A percentile compares a stretch with the other conserved stretches of the same genome.
Evolutionary conservation across 2,329 filamentous ascomycete species (phyloP).

Genomic region (Aspergillus amoenus): DNA sequence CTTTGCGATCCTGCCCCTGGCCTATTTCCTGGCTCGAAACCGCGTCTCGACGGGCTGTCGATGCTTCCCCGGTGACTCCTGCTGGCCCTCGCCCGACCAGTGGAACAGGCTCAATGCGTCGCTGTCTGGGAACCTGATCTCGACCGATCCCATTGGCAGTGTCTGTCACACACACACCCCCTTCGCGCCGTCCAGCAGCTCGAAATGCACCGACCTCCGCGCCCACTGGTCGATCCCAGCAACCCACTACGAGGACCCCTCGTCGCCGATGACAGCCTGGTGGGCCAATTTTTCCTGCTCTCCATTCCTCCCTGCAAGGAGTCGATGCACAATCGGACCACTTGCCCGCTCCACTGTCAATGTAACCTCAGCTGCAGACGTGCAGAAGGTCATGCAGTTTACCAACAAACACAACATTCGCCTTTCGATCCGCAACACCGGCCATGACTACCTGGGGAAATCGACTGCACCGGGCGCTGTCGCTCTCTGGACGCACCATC

Average conservation of each 20-base stretch:
- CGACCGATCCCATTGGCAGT: slow-evolving; percentile 53
- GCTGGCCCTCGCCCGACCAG: slow-evolving; percentile 47
- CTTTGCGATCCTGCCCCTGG: no score
- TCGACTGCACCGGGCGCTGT: slow-evolving; percentile 59
- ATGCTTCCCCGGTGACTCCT: slow-evolving; percentile 50
- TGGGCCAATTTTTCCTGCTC: slow-evolving; percentile 11
- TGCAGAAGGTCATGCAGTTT: slow-evolving; percentile 26
- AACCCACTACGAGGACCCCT: no score
- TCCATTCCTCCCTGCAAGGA: slow-evolving; percentile 19
- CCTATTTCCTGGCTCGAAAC: no score
- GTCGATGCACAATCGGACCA: slow-evolving; percentile 29
- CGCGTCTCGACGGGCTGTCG: not conserved
- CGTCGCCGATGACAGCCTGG: slow-evolving; percentile 9
- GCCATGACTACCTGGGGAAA: slow-evolving; percentile 51
- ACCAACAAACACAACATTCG: slow-evolving; percentile 37
- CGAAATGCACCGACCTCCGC: no score
- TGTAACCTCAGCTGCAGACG: slow-evolving; percentile 24
- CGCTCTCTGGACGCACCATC: slow-evolving; percentile 33
- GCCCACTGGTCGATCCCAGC: no score
- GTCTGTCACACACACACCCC: slow-evolving; percentile 17
- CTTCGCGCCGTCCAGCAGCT: no score
- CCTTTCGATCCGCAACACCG: slow-evolving; percentile 47
- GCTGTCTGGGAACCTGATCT: slow-evolving; percentile 52
- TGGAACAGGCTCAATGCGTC: slow-evolving; percentile 45
- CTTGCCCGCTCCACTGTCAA: slow-evolving; percentile 38